Evolutionary conservation across 108 stramenopile species (phyloP).

Genomic region (Nannochloropsis salina): DNA sequence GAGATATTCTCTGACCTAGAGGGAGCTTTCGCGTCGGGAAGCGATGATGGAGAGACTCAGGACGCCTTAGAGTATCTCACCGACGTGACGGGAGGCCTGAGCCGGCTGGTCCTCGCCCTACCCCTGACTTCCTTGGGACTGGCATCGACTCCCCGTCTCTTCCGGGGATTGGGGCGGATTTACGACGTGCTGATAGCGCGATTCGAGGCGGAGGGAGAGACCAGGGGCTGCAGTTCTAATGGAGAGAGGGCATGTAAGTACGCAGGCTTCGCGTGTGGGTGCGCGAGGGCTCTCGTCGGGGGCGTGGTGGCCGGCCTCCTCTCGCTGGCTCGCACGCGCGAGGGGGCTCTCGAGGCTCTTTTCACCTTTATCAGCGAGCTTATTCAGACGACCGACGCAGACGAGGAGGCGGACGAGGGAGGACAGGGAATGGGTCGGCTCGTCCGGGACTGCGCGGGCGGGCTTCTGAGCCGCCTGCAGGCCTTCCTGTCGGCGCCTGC

Average conservation of each 20-base stretch:
- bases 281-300: not conserved
- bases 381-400: not conserved
- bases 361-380: not conserved
- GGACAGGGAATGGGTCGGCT: not conserved
- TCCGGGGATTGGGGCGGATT: not conserved
- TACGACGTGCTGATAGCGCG: not conserved
- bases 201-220: not conserved
- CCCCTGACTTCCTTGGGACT: not conserved
- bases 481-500: not conserved
- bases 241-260: not conserved
- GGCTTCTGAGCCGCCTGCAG: not conserved
- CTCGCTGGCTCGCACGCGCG: not conserved
- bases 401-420: not conserved
- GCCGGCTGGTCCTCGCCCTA: not conserved
- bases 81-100: conserved; percentile 17
- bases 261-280: conserved; percentile 10
- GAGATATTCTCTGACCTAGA: not conserved
- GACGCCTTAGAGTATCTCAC: not conserved
- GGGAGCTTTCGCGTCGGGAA: not conserved
- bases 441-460: not conserved
- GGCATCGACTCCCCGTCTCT: not conserved
- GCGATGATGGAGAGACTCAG: not conserved
- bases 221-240: not conserved
- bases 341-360: conserved; percentile 5
- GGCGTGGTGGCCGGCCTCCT: not conserved